These are phyloP conservation scores for Tubosaeta sp. DNA, from an alignment of 768 basidiomycete species.

Conservation along the genomic window DNA sequence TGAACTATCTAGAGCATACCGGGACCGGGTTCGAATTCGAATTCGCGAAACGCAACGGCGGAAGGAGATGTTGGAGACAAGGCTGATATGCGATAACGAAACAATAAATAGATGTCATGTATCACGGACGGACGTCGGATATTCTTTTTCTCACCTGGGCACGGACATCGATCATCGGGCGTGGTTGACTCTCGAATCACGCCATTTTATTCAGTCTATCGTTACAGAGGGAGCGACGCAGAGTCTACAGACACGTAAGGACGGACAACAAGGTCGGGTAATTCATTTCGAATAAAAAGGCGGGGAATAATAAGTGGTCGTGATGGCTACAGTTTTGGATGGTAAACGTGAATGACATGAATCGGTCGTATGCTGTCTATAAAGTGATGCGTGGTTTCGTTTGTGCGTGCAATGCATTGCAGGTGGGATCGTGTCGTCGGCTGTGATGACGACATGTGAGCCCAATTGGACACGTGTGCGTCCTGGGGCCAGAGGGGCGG, in stretches of 20 bases:
- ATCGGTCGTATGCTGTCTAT: not conserved
- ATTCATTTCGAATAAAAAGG: not conserved
- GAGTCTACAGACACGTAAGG: not conserved
- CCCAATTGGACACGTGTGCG: not conserved
- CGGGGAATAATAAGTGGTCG: not conserved
- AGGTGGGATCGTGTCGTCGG: not conserved
- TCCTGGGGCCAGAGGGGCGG: not conserved
- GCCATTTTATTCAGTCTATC: not conserved
- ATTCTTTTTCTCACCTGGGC: not conserved
- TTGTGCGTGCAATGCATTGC: not conserved
- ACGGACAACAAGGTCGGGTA: slow-evolving; percentile 2
- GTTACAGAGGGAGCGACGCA: not conserved
- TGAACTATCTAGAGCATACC: not conserved
- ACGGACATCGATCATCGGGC: not conserved
- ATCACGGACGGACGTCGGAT: not conserved
- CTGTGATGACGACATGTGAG: not conserved
- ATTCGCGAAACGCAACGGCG: not conserved
- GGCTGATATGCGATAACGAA: not conserved
- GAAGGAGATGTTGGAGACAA: not conserved
- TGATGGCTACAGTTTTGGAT: not conserved
- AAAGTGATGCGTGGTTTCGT: not conserved
- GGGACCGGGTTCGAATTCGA: not conserved
- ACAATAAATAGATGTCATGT: not conserved
- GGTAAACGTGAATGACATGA: not conserved
- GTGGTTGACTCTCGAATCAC: not conserved